These are phyloP conservation scores for Saturnispora diversa DNA, from an alignment of 805 yeast genomes.

Conservation along the genomic window DNA sequence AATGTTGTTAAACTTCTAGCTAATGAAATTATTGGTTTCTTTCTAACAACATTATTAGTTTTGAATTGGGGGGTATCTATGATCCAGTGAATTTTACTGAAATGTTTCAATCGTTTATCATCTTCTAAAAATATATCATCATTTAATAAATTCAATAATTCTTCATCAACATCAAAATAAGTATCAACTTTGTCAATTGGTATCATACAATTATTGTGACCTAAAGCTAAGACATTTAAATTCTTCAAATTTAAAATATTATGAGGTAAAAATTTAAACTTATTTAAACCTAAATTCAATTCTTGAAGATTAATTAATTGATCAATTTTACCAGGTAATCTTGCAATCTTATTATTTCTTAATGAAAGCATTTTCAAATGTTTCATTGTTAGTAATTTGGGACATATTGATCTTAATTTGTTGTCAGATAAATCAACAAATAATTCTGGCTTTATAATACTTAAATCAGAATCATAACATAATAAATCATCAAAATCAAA, in stretches of 20 bases:
- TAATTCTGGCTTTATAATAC: slow-evolving; percentile 30
- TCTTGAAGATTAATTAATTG: slow-evolving; percentile 37
- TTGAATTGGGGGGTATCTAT: slow-evolving; percentile 5
- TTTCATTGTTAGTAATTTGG: slow-evolving; percentile 41
- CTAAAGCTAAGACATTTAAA: slow-evolving; percentile 35
- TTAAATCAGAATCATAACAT: slow-evolving; percentile 29
- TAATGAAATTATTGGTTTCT: slow-evolving; percentile 19
- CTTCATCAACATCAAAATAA: slow-evolving; percentile 14
- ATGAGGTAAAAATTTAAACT: slow-evolving; percentile 43
- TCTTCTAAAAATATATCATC: background rate
- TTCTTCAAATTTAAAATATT: slow-evolving; percentile 40
- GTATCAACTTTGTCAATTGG: slow-evolving; percentile 14
- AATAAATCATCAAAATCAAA: slow-evolving; percentile 50
- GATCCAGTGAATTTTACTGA: slow-evolving; percentile 27
- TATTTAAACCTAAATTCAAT: slow-evolving; percentile 44
- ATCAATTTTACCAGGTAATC: slow-evolving; percentile 41
- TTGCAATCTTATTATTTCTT: slow-evolving; percentile 41
- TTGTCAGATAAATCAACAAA: slow-evolving; percentile 48
- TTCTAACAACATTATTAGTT: slow-evolving; percentile 19
- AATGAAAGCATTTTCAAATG: slow-evolving; percentile 45
- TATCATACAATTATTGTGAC: slow-evolving; percentile 46
- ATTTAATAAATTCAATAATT: slow-evolving; percentile 21
- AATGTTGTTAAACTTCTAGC: slow-evolving; percentile 29
- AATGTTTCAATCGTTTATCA: slow-evolving; percentile 18
- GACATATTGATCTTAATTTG: slow-evolving; percentile 40